Conservation (phyloP, 371 early-diverging fungal species). For the Mortierella sp. region DNA sequence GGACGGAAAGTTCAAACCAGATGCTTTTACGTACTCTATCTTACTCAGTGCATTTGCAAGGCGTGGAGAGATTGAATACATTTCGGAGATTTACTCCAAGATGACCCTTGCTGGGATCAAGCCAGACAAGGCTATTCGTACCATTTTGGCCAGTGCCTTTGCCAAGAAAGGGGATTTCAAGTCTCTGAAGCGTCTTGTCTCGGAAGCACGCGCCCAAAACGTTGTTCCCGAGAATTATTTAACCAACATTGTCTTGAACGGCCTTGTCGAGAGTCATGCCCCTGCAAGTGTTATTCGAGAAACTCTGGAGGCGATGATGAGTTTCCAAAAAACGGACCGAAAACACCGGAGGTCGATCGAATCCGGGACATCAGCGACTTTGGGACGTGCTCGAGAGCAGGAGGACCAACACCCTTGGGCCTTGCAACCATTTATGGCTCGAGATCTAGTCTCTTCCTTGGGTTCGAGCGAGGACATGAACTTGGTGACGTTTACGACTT, state of each 20-base stretch:
- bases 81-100: conserved; percentile 45
- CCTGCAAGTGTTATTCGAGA: conserved; percentile 30
- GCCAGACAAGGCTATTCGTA: conserved; percentile 35
- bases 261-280: conserved; percentile 30
- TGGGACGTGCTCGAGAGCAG: too few relatives aligned
- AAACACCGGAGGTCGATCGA: too few relatives aligned
- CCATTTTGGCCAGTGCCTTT: conserved; percentile 43
- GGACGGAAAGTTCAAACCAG: conserved; percentile 24
- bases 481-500: conserved; percentile 27
- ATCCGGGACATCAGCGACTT: too few relatives aligned
- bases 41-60: conserved; percentile 33
- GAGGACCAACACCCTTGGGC: too few relatives aligned
- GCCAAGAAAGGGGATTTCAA: conserved; percentile 37
- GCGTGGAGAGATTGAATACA: conserved; percentile 40
- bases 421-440: too few relatives aligned
- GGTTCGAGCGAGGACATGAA: conserved; percentile 13
- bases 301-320: conserved; percentile 22
- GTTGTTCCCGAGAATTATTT: conserved; percentile 78
- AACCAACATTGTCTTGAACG: conserved; percentile 70
- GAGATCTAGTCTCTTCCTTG: too few relatives aligned
- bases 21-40: conserved; percentile 40
- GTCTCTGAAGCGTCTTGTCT: conserved; percentile 29
- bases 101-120: conserved; percentile 32
- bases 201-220: conserved; percentile 23
- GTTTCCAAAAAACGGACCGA: too few relatives aligned